phyloP scores from a whole-genome alignment of 208 protist genomes.

The Naegleria fowleri region DNA sequence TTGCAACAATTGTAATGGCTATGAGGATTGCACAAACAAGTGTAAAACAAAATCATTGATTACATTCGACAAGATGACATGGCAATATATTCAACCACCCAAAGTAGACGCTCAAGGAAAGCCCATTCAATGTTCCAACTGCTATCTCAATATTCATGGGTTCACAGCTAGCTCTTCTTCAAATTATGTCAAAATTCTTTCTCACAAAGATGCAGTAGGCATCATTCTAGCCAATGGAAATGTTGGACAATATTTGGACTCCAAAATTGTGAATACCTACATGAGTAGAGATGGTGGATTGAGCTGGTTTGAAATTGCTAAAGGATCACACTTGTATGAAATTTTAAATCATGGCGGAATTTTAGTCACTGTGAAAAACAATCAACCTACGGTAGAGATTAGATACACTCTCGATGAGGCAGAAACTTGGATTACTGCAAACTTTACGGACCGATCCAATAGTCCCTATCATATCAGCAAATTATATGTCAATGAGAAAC shows the following conservation, averaged over 20 bases:
- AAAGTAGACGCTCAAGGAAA: background rate
- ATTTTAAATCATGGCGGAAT: background rate
- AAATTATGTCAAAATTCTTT: background rate
- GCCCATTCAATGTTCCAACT: background rate
- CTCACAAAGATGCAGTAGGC: slow-evolving; percentile 9
- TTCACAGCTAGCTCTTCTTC: background rate
- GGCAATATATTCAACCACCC: background rate
- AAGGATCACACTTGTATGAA: slow-evolving; percentile 8
- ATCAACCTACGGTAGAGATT: background rate
- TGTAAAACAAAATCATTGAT: background rate
- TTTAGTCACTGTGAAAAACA: background rate
- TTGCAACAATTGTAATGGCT: background rate
- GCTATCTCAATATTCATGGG: background rate
- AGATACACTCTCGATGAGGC: background rate
- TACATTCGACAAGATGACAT: background rate
- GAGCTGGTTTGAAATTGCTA: background rate
- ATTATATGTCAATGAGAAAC: background rate
- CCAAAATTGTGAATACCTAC: background rate
- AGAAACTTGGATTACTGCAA: background rate
- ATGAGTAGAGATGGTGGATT: slow-evolving; percentile 17
- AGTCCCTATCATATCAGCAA: background rate
- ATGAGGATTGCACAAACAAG: background rate
- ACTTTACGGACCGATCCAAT: background rate
- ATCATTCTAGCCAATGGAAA: slow-evolving; percentile 9
- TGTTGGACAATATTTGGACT: background rate